phyloP scores from a whole-genome alignment of 2,329 filamentous ascomycete genomes.

The Trichoderma cornu-damae region DNA sequence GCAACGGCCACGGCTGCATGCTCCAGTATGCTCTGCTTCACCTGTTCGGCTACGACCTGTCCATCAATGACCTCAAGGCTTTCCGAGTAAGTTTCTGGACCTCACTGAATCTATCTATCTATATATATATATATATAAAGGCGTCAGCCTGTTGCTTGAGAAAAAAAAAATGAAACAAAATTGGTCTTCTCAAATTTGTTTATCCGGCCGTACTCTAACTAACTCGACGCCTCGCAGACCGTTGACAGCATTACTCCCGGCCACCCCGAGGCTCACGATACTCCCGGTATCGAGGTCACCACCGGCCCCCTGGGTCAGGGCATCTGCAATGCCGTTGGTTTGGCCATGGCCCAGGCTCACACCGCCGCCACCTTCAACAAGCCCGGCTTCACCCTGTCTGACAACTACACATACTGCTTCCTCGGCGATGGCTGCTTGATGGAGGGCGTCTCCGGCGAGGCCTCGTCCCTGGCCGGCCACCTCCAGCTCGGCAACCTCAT shows the following conservation, averaged over 20 bases:
- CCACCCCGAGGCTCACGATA: slow-evolving; percentile 95
- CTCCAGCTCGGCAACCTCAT: slow-evolving; percentile 97
- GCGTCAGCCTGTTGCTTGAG: no score
- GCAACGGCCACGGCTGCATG: slow-evolving; percentile 99
- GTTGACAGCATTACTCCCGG: slow-evolving; percentile 78
- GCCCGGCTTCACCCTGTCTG: slow-evolving; percentile 80
- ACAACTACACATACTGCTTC: slow-evolving; percentile 97
- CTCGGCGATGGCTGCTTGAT: slow-evolving; percentile 97
- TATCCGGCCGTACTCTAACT: no score
- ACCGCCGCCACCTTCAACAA: slow-evolving; percentile 93
- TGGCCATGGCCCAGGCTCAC: slow-evolving; percentile 94
- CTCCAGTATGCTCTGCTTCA: slow-evolving; percentile 98
- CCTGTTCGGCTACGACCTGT: slow-evolving; percentile 84
- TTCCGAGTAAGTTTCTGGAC: slow-evolving; percentile 72
- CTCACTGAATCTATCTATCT: slow-evolving; percentile 7
- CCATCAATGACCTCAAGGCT: slow-evolving; percentile 86
- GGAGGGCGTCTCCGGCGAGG: slow-evolving; percentile 95
- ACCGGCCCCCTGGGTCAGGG: slow-evolving; percentile 97
- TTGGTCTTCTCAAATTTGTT: background rate
- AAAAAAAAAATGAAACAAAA: background rate
- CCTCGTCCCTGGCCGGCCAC: slow-evolving; percentile 87
- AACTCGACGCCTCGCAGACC: slow-evolving; percentile 31
- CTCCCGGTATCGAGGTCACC: slow-evolving; percentile 94
- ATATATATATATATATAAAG: no score
- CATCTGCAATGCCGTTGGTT: slow-evolving; percentile 94